Evolutionary conservation across 768 basidiomycete genomes (phyloP), one percentile per base, ranked within the genome.

Genomic region (Agaricus blazei): DNA sequence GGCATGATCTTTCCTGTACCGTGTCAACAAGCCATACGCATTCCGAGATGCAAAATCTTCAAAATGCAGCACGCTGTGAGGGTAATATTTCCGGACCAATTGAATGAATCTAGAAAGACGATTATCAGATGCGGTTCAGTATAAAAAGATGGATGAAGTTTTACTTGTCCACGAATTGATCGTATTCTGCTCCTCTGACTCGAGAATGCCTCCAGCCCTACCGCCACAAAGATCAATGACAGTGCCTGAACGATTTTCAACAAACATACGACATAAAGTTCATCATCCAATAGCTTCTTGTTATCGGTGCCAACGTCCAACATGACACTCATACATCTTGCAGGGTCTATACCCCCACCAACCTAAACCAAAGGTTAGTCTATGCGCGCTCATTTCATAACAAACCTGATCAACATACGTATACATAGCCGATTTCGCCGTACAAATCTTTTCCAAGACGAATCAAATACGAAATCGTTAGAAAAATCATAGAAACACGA

Each of bases 21-120:
- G 70, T 41, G 83, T 75, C 37, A 93, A 74, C 1, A 93, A 67
- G 15, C 80, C 70, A 56, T 87, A 81, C 0, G 91, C 90, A 59
- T 93, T 92, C 28, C 77, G 76, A 2, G 88, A 83, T 3, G 90
- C 90, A 58, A 92, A 92, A 62, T 93, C 90, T 64, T 94, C 91
- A 53, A 93, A 92, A 65, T 95, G 91, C 3, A 90, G 70, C 3
- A 93, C 74, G 63, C 77, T 73, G 26, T 77, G 72, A 0, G 87
- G 86, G 59, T 80, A 77, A 64, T 91, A 68, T 65, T 90, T 91
- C 45, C 84, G 77, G 6, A 92, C 83, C 9, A 92, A 75, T 59
- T 86, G 84, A 3, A 92, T 82, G 62, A 93, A 90, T 61, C 86
- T 87, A 58, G 19, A 44, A 48, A 8, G n/a, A 15, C 9, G 23